Conservation (phyloP, 2,329 filamentous ascomycete species). For the Botrytis deweyae region DNA sequence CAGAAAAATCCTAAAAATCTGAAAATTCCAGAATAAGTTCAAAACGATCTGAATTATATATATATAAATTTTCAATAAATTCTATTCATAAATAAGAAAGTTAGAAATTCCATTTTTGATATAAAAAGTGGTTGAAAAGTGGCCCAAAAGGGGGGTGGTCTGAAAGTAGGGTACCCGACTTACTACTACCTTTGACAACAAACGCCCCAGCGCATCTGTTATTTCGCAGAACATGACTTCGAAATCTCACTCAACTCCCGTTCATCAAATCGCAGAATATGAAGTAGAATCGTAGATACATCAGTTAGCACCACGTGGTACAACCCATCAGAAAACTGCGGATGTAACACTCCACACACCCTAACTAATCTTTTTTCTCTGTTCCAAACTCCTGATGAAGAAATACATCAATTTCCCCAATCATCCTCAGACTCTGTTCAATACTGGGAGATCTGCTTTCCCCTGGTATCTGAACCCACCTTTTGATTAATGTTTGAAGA, state of each 20-base stretch:
- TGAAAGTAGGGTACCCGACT: too few species aligned
- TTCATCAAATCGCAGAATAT: neutral
- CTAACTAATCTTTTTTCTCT: neutral
- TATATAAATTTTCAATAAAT: too few species aligned
- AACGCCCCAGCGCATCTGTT: neutral
- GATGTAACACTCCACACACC: neutral
- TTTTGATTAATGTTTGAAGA: conserved; percentile 43
- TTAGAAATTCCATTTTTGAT: too few species aligned
- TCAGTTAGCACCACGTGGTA: neutral
- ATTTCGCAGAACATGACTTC: neutral
- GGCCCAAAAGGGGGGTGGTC: too few species aligned
- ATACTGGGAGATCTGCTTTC: conserved; percentile 47
- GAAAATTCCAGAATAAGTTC: too few species aligned
- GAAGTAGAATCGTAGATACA: neutral
- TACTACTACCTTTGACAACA: neutral
- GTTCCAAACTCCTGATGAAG: conserved; percentile 41
- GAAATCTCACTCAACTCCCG: neutral
- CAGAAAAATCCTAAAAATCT: too few species aligned
- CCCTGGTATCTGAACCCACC: conserved; percentile 45
- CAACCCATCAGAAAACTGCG: neutral
- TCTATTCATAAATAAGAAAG: too few species aligned
- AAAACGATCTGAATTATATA: too few species aligned
- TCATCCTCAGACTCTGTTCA: conserved; percentile 48
- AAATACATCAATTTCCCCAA: conserved; percentile 46
- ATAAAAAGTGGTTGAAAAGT: too few species aligned